phyloP scores from a whole-genome alignment of 2,329 filamentous ascomycete genomes.

The Xylaria arbuscula region DNA sequence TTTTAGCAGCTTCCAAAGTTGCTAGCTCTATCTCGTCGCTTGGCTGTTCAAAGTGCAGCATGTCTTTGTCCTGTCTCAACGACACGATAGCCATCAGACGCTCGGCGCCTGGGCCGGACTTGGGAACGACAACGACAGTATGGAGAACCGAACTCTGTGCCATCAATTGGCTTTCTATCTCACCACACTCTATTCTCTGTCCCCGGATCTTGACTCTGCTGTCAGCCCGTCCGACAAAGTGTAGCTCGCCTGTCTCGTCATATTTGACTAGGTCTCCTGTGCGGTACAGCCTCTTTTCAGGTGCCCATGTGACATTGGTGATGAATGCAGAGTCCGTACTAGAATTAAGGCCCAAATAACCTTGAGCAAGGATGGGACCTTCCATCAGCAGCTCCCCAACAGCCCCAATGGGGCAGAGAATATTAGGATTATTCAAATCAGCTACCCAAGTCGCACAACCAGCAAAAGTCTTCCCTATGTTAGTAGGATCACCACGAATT shows the following conservation, averaged over 20 bases:
- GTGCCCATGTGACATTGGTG: constrained; percentile 12
- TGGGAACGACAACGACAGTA: constrained; percentile 18
- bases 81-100: constrained; percentile 22
- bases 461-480: constrained; percentile 8
- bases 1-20: not conserved
- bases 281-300: constrained; percentile 23
- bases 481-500: constrained; percentile 1
- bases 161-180: constrained; percentile 24
- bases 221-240: constrained; percentile 25
- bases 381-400: constrained; percentile 27
- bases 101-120: constrained; percentile 17
- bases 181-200: constrained; percentile 25
- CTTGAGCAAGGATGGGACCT: constrained; percentile 21
- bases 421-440: constrained; percentile 12
- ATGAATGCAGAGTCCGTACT: constrained; percentile 20
- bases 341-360: constrained; percentile 18
- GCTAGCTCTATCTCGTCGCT: not conserved
- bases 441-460: constrained; percentile 19
- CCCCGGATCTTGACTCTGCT: constrained; percentile 27
- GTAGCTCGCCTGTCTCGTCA: constrained; percentile 16
- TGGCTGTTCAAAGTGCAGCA: not conserved
- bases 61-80: constrained; percentile 3
- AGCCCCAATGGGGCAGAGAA: constrained; percentile 17
- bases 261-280: constrained; percentile 25
- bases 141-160: constrained; percentile 18